These are phyloP conservation scores for Cutaneotrichosporon spelunceum DNA, from an alignment of 1,284 basidiomycete genomes.

Conservation along the genomic window DNA sequence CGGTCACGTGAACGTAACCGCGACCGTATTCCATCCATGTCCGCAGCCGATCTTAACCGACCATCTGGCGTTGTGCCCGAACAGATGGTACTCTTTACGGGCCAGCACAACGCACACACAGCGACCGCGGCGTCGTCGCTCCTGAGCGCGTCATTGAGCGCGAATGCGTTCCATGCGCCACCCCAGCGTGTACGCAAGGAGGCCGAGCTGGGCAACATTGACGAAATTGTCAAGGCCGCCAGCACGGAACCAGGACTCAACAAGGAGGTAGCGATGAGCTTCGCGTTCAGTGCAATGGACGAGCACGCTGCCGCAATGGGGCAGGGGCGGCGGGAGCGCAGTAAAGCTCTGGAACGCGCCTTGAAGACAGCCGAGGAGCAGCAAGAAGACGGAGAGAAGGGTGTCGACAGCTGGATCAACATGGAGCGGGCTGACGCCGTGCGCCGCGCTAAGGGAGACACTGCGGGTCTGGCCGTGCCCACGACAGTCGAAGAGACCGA, in stretches of 20 bases:
- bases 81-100: constrained; percentile 5
- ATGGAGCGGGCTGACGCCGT: constrained; percentile 22
- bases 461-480: constrained; percentile 25
- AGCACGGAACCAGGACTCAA: constrained; percentile 28
- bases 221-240: constrained; percentile 27
- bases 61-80: constrained; percentile 12
- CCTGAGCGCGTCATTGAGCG: constrained; percentile 39
- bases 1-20: background rate
- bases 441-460: constrained; percentile 11
- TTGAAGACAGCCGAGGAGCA: constrained; percentile 21
- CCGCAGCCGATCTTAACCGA: constrained; percentile 9
- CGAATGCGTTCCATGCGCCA: constrained; percentile 39
- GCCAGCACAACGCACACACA: constrained; percentile 16
- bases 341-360: constrained; percentile 16
- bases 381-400: constrained; percentile 24
- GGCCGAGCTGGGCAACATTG: constrained; percentile 26
- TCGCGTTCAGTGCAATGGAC: constrained; percentile 37
- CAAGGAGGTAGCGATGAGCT: constrained; percentile 44
- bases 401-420: constrained; percentile 44
- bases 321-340: background rate
- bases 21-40: constrained; percentile 1
- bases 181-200: constrained; percentile 19
- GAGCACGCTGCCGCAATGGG: constrained; percentile 22
- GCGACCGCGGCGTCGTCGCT: constrained; percentile 26
- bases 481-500: constrained; percentile 22